These are phyloP conservation scores for Podila epigama DNA, from an alignment of 192 early-diverging fungal species.

Conservation along the genomic window DNA sequence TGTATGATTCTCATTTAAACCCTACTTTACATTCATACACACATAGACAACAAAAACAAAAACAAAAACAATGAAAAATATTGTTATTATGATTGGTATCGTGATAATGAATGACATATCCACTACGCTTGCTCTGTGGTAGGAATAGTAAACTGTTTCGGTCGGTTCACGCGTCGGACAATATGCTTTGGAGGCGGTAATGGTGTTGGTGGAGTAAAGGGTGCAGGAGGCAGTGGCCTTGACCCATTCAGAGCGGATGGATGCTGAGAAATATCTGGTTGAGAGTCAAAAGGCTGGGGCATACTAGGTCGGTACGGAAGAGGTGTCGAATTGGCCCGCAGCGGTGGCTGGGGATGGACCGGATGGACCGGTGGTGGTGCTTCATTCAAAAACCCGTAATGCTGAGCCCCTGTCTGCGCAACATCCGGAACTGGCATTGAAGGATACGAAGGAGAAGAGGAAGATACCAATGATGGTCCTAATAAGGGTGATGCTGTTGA, in stretches of 20 bases:
- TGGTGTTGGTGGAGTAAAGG: conserved; percentile 1
- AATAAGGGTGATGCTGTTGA: background rate
- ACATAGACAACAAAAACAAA: too few species aligned
- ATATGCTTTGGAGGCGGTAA: conserved; percentile 35
- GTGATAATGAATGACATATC: background rate
- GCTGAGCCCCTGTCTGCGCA: background rate
- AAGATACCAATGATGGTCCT: background rate
- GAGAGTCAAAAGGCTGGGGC: background rate
- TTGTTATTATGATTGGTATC: too few species aligned
- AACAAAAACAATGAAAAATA: too few species aligned
- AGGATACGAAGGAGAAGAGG: background rate
- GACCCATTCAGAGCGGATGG: background rate
- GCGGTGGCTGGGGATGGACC: conserved; percentile 5
- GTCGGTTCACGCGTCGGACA: conserved; percentile 24
- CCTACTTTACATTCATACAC: too few species aligned
- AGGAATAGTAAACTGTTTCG: conserved; percentile 27
- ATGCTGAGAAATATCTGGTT: background rate
- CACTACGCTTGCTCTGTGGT: background rate
- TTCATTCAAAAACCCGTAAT: background rate
- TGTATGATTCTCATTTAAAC: too few species aligned
- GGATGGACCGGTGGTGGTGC: background rate
- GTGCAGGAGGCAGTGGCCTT: conserved; percentile 14
- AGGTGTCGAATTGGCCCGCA: conserved; percentile 8
- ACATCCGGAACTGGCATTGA: background rate
- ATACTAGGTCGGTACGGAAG: background rate